These are phyloP conservation scores for Colletotrichum abscissum DNA, from an alignment of 2,329 filamentous ascomycete species.

Conservation along the genomic window DNA sequence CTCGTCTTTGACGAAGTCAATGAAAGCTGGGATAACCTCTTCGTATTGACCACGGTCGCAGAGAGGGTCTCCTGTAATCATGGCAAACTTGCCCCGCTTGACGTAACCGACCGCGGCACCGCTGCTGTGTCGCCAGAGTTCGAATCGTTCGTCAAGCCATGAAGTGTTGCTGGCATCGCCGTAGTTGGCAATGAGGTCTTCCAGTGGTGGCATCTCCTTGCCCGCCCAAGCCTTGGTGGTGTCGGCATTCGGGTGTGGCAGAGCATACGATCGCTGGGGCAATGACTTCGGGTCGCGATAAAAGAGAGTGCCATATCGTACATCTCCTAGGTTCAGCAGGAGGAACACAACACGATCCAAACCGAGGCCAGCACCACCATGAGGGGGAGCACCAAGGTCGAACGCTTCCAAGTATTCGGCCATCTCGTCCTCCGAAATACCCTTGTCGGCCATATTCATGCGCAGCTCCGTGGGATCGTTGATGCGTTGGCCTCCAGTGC, in stretches of 20 bases:
- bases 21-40: constrained; percentile 78
- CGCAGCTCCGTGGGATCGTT: constrained; percentile 81
- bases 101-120: constrained; percentile 90
- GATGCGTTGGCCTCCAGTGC: constrained; percentile 93
- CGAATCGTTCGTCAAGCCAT: constrained; percentile 90
- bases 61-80: constrained; percentile 88
- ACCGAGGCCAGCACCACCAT: constrained; percentile 90
- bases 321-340: constrained; percentile 87
- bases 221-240: constrained; percentile 61
- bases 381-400: constrained; percentile 87
- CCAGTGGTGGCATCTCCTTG: constrained; percentile 74
- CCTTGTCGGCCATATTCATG: constrained; percentile 79
- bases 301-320: constrained; percentile 88
- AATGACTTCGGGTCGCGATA: constrained; percentile 90
- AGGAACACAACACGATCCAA: constrained; percentile 90
- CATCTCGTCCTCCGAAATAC: constrained; percentile 85
- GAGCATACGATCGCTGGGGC: constrained; percentile 69
- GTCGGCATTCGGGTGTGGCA: constrained; percentile 90
- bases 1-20: constrained; percentile 80
- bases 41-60: constrained; percentile 83
- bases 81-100: constrained; percentile 78
- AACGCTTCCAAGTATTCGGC: constrained; percentile 92
- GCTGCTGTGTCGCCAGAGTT: constrained; percentile 87
- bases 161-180: constrained; percentile 94
- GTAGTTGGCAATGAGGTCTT: constrained; percentile 94